Percentiles rank a stretch among this genome's conserved stretches.
phyloP scores from a whole-genome alignment of 2,329 filamentous ascomycete species.

The Trichoderma sp. region DNA sequence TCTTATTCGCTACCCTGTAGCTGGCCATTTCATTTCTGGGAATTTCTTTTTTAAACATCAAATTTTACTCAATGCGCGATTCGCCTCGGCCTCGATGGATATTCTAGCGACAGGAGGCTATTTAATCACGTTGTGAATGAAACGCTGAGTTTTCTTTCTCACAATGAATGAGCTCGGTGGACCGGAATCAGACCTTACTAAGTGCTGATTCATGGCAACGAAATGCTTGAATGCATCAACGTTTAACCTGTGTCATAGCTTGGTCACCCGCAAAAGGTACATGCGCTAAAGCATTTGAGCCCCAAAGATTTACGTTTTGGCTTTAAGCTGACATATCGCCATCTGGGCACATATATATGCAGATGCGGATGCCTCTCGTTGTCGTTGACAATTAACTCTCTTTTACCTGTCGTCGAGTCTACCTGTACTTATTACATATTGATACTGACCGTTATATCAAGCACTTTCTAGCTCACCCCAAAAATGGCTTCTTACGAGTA shows the following conservation, averaged over 20 bases:
- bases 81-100: neutral
- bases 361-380: neutral
- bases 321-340: neutral
- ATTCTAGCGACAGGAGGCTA: neutral
- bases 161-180: neutral
- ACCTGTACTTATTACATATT: too few relatives aligned
- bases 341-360: neutral
- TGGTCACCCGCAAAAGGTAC: neutral
- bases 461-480: neutral
- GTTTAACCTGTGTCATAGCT: neutral
- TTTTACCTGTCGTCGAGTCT: neutral
- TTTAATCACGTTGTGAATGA: neutral
- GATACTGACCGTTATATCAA: neutral
- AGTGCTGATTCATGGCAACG: constrained; percentile 3
- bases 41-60: neutral
- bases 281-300: neutral
- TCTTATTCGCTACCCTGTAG: neutral
- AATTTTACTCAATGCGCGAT: neutral
- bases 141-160: neutral
- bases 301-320: neutral
- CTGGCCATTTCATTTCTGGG: neutral
- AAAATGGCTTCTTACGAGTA: constrained; percentile 7
- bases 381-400: neutral
- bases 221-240: neutral
- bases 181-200: neutral